Evolutionary conservation across 805 yeast species (phyloP).

Genomic region (Priceomyces melissophilus): DNA sequence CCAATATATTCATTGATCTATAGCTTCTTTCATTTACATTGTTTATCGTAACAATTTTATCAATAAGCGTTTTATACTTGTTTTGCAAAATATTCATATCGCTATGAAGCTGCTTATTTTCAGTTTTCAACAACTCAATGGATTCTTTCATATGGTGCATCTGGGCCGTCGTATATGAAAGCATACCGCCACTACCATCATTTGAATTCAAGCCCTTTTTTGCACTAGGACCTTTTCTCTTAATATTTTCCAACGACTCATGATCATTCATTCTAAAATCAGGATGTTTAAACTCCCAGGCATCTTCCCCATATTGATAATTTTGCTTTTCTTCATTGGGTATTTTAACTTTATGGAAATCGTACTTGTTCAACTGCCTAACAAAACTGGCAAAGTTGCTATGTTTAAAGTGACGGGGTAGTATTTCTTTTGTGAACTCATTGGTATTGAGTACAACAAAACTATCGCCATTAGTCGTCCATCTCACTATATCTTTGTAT

Average conservation of each 20-base stretch:
- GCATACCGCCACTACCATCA: neutral
- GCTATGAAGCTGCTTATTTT: slow-evolving; percentile 28
- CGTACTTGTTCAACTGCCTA: slow-evolving; percentile 93
- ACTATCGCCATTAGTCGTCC: slow-evolving; percentile 84
- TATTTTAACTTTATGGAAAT: slow-evolving; percentile 90
- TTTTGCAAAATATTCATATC: slow-evolving; percentile 41
- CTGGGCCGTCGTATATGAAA: slow-evolving; percentile 10
- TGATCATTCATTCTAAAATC: slow-evolving; percentile 74
- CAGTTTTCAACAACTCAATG: slow-evolving; percentile 32
- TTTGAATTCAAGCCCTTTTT: slow-evolving; percentile 32
- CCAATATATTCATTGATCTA: slow-evolving; percentile 48
- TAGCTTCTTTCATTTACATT: slow-evolving; percentile 55
- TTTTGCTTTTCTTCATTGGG: slow-evolving; percentile 55
- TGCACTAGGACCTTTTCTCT: slow-evolving; percentile 68
- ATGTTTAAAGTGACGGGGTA: slow-evolving; percentile 94
- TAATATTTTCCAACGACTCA: slow-evolving; percentile 81
- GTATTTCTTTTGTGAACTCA: slow-evolving; percentile 81
- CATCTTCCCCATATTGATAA: slow-evolving; percentile 65
- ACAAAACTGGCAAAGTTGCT: slow-evolving; percentile 94
- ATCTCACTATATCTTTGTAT: slow-evolving; percentile 72
- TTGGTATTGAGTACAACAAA: slow-evolving; percentile 88
- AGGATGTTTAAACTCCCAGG: slow-evolving; percentile 96
- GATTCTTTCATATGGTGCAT: slow-evolving; percentile 25
- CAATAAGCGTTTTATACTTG: slow-evolving; percentile 63
- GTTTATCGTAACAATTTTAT: slow-evolving; percentile 55